Conservation (phyloP, 83 land plant species). For the Picea engelmannii region DNA sequence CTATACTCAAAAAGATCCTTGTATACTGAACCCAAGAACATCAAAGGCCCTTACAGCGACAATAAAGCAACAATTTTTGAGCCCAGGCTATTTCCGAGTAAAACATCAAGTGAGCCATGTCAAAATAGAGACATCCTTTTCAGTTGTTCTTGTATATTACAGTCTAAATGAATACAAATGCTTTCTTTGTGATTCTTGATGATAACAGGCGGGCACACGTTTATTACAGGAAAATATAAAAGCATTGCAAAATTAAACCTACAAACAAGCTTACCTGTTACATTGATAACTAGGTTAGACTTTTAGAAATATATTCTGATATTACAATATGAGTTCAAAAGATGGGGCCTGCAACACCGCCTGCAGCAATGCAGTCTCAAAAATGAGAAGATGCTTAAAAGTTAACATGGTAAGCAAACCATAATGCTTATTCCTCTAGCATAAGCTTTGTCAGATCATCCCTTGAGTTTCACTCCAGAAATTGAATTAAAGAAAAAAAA, state of each 20-base stretch:
- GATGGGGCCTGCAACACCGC: background rate
- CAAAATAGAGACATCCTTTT: background rate
- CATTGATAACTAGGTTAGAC: background rate
- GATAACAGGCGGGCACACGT: background rate
- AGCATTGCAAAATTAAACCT: background rate
- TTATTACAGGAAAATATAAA: background rate
- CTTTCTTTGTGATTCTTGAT: background rate
- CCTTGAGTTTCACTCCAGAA: background rate
- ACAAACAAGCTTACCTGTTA: background rate
- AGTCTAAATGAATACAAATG: background rate
- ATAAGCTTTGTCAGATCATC: background rate
- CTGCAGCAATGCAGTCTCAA: background rate
- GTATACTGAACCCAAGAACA: no score
- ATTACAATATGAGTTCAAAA: background rate
- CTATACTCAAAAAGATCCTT: no score
- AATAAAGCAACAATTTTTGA: no score
- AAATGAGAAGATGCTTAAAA: background rate
- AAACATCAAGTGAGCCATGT: background rate
- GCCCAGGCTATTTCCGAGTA: no score
- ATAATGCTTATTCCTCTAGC: background rate
- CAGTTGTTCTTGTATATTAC: slow-evolving; percentile 5
- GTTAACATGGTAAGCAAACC: background rate
- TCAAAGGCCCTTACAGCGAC: no score
- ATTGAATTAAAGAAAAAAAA: background rate
- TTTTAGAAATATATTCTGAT: background rate